These are phyloP conservation scores for Zygosaccharomyces rouxii DNA, from an alignment of 805 yeast species.

Conservation along the genomic window DNA sequence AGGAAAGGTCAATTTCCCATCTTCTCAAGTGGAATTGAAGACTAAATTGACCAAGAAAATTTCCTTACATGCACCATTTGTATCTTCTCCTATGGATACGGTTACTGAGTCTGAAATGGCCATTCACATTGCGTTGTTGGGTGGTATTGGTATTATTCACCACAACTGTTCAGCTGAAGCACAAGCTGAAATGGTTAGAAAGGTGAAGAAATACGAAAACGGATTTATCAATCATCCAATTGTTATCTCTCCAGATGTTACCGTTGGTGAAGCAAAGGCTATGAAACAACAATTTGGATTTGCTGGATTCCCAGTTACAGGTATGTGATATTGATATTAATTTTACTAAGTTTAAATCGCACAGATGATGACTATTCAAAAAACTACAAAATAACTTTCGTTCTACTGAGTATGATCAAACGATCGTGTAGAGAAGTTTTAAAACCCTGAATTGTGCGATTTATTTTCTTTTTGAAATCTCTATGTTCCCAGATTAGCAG, in stretches of 20 bases:
- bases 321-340: slow-evolving; percentile 55
- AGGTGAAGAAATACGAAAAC: slow-evolving; percentile 94
- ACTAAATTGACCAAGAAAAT: slow-evolving; percentile 88
- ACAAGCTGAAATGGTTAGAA: slow-evolving; percentile 97
- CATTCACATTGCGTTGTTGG: slow-evolving; percentile 94
- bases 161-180: slow-evolving; percentile 96
- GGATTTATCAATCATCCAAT: slow-evolving; percentile 95
- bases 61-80: slow-evolving; percentile 87
- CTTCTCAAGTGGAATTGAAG: slow-evolving; percentile 71
- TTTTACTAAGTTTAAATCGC: slow-evolving; percentile 6
- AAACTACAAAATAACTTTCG: slow-evolving; percentile 79
- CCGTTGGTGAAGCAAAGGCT: slow-evolving; percentile 75
- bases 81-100: slow-evolving; percentile 99
- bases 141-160: slow-evolving; percentile 98
- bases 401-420: slow-evolving; percentile 96
- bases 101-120: slow-evolving; percentile 98
- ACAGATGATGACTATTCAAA: slow-evolving; percentile 4
- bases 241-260: slow-evolving; percentile 67
- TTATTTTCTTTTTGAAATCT: background rate
- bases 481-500: background rate
- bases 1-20: slow-evolving; percentile 87
- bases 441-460: slow-evolving; percentile 35
- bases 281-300: slow-evolving; percentile 76
- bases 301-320: slow-evolving; percentile 98
- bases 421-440: slow-evolving; percentile 87